Base-by-base conservation (phyloP, 768 basidiomycete species). In the Leucocoprinus birnbaumii region DNA sequence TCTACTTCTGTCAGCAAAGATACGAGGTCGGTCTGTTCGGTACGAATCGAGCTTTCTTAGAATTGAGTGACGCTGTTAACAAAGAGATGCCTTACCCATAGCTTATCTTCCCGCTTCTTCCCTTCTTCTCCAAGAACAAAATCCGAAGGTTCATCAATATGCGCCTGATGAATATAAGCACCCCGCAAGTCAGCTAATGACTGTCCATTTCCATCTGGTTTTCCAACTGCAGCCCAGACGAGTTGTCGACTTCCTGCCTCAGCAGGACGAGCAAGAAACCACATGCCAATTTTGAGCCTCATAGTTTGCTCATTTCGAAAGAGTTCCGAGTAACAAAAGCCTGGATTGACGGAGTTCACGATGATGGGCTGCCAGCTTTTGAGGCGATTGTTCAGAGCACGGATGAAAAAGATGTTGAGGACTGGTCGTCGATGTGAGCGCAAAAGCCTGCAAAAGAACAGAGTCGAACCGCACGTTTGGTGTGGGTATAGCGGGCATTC, bases 341-440 rank as follows among this genome's bases (percentile, higher is more conserved):
- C 77, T 19, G 79, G 79, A 43, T 74, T 73, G n/a, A 74, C 70
- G 18, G 65, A 44, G 56, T 72, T 68, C 43, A 74, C 67, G 10
- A 73, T 69, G 18, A 78, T 55, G 0, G 68, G 56, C 9, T 65
- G 59, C n/a, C n/a, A n/a, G 11, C 63, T 49, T 21, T 53, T 35
- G 6, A 78, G 63, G 21, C 64, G 68, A 2, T 66, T 69, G 19
- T 64, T 65, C 10, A 80, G 61, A 0, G 71, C 69, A 14, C 73
- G 75, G 13, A 62, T 63, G 59, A 77, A 76, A 26, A 77, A 65
- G 8, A 77, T 56, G 48, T 74, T 73, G 48, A 80, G 63, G 11
- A 79, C 77, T 79, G 44, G 6, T 1, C 21, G 27, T 27, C 16
- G 24, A 13, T 37, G 35, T 25, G 27, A 19, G n/a, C 16, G 18